Conservation (phyloP, 192 early-diverging fungal species). For the Podila epicladia region DNA sequence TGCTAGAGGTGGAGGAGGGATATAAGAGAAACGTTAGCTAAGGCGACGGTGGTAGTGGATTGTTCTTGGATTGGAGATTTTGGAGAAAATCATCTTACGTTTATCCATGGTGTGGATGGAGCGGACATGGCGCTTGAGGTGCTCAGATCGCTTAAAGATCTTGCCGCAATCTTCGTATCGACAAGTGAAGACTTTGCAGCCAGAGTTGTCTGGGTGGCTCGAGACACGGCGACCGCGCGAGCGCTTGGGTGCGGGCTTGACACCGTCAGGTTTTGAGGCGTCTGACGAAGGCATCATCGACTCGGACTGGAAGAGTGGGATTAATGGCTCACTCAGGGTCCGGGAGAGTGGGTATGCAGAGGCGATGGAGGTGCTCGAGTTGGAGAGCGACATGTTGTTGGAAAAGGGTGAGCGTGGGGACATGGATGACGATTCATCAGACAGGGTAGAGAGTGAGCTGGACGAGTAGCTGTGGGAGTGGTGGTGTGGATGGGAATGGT, state of each 20-base stretch:
- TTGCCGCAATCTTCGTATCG: constrained; percentile 62
- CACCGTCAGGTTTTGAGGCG: neutral
- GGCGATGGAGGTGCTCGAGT: constrained; percentile 7
- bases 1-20: constrained; percentile 24
- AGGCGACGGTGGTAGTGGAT: too few species aligned
- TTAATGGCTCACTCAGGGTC: constrained; percentile 27
- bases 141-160: constrained; percentile 69
- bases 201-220: constrained; percentile 52
- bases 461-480: constrained; percentile 39
- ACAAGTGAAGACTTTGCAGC: constrained; percentile 64
- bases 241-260: constrained; percentile 42
- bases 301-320: constrained; percentile 19
- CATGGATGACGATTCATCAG: constrained; percentile 28
- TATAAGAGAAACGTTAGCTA: neutral
- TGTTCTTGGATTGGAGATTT: too few species aligned
- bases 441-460: constrained; percentile 31
- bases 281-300: constrained; percentile 7
- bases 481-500: constrained; percentile 13
- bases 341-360: constrained; percentile 25
- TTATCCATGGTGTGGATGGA: constrained; percentile 69
- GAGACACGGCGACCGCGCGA: constrained; percentile 66
- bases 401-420: constrained; percentile 36
- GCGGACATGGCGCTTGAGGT: constrained; percentile 66
- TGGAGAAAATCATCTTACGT: constrained; percentile 15
- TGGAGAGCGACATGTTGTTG: constrained; percentile 13